phyloP scores from a whole-genome alignment of 257 asterid genomes.

The Nicotiana tomentosiformis region DNA sequence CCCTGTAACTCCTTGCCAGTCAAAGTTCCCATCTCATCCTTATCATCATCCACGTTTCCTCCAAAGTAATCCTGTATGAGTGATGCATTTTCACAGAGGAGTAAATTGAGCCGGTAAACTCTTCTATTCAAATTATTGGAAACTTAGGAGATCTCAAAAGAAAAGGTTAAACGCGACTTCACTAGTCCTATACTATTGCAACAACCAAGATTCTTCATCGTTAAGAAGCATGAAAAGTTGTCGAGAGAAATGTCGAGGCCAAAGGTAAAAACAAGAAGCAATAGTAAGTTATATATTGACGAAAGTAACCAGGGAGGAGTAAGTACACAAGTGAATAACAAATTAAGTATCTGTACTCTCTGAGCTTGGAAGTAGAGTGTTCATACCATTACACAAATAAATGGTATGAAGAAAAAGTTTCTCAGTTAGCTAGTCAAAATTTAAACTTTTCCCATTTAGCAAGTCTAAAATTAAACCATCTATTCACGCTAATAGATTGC shows the following conservation, averaged over 20 bases:
- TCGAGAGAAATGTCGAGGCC: background rate
- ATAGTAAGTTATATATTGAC: background rate
- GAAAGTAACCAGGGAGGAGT: background rate
- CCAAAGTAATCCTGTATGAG: constrained; percentile 34
- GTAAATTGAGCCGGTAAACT: background rate
- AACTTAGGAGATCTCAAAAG: background rate
- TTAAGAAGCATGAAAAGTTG: background rate
- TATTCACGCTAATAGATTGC: background rate
- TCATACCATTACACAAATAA: background rate
- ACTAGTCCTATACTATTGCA: background rate
- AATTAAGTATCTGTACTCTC: background rate
- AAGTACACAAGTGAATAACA: background rate
- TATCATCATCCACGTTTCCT: constrained; percentile 21
- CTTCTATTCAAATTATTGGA: background rate
- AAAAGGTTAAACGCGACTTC: background rate
- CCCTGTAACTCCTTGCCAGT: constrained; percentile 36
- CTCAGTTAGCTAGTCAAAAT: background rate
- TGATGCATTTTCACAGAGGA: background rate
- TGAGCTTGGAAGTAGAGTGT: background rate
- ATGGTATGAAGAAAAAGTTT: background rate
- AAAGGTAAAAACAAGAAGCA: background rate
- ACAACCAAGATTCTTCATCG: background rate
- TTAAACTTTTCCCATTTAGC: background rate
- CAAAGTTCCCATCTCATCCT: constrained; percentile 26
- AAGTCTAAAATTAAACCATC: background rate